Evolutionary conservation across 352 stramenopile species (phyloP).

Genomic region (Phytophthora pini): DNA sequence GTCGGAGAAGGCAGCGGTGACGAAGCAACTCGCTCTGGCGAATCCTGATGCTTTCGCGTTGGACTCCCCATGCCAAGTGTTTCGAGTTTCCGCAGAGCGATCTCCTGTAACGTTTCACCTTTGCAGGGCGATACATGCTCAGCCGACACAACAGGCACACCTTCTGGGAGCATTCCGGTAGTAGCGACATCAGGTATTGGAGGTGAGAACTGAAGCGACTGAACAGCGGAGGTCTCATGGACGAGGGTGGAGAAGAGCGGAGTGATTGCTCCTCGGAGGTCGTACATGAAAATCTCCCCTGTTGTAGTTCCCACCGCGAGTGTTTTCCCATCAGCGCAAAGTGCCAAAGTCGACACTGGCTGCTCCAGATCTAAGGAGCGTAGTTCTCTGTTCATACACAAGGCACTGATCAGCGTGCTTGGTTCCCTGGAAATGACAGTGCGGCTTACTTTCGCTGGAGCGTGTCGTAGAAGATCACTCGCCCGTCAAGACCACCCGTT

Average conservation of each 20-base stretch:
- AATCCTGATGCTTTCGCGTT: conserved; percentile 15
- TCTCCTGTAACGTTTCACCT: conserved; percentile 50
- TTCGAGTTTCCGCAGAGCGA: conserved; percentile 52
- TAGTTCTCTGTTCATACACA: conserved; percentile 46
- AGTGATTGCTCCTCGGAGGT: conserved; percentile 69
- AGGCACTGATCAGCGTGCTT: neutral
- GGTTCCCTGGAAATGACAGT: neutral
- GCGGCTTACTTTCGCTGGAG: conserved; percentile 58
- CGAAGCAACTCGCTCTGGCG: neutral
- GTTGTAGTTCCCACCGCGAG: conserved; percentile 58
- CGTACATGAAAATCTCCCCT: conserved; percentile 69
- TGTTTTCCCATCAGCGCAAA: conserved; percentile 75
- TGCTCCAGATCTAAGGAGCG: conserved; percentile 64
- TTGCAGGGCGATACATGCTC: conserved; percentile 48
- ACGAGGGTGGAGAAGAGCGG: conserved; percentile 55
- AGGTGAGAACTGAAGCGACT: conserved; percentile 66
- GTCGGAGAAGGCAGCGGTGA: conserved; percentile 21
- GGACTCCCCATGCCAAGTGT: conserved; percentile 35
- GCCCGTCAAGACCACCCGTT: conserved; percentile 63
- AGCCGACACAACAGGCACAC: conserved; percentile 51
- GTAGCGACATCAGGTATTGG: conserved; percentile 41
- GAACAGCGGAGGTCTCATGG: conserved; percentile 49
- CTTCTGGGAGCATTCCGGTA: conserved; percentile 37
- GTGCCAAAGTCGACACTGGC: conserved; percentile 58
- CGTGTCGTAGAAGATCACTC: conserved; percentile 80